Conservation (phyloP, 2,329 filamentous ascomycete species). For the Sporothrix brunneoviolacea region DNA sequence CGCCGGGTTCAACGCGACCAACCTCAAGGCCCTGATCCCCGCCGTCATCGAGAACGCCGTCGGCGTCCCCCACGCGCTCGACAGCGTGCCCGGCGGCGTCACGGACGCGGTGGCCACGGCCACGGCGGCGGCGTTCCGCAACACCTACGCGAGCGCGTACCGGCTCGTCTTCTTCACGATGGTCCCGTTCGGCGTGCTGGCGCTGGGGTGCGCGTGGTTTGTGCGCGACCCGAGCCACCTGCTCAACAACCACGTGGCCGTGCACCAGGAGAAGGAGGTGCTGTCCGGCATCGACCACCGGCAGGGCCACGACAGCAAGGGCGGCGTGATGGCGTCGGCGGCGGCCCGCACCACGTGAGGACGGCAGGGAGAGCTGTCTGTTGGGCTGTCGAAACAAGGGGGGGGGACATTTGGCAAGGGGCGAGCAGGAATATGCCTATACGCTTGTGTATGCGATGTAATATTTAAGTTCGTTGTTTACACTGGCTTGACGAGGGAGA, state of each 20-base stretch:
- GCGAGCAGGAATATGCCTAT: no score
- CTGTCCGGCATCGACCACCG: constrained; percentile 7
- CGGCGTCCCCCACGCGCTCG: constrained; percentile 52
- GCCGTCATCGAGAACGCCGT: no score
- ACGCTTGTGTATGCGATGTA: no score
- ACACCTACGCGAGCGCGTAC: constrained; percentile 36
- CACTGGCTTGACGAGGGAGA: no score
- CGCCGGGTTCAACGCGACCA: no score
- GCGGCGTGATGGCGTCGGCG: no score
- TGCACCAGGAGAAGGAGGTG: constrained; percentile 13
- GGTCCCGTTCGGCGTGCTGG: constrained; percentile 34
- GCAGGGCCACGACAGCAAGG: background rate
- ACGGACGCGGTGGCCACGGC: constrained; percentile 27
- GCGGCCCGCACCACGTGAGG: no score
- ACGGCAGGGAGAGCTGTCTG: no score
- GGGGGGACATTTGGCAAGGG: no score
- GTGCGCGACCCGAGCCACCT: constrained; percentile 14
- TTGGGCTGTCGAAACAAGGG: no score
- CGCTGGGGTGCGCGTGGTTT: constrained; percentile 12
- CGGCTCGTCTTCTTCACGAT: constrained; percentile 34
- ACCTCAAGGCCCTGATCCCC: no score
- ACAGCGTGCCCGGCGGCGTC: constrained; percentile 39
- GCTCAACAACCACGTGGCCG: constrained; percentile 14
- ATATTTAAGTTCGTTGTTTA: no score
- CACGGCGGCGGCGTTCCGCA: constrained; percentile 29